Evolutionary conservation across 352 stramenopile species (phyloP).

Genomic region (Phytophthora lateralis): DNA sequence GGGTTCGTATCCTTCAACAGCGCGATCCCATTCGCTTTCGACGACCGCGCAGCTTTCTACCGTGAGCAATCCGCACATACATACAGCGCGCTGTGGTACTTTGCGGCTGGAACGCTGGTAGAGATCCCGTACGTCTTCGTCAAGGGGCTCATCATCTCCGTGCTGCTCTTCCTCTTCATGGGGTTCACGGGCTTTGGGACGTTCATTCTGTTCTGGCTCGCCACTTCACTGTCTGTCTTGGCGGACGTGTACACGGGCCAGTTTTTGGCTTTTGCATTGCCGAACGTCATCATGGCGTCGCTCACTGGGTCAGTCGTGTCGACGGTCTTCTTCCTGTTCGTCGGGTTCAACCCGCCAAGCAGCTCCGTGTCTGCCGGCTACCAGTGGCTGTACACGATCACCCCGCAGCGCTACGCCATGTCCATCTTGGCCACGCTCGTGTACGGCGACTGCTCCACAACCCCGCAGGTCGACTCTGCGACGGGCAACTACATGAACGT

Average conservation of each 20-base stretch:
- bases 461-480: neutral
- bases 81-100: conserved; percentile 67
- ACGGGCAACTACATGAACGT: conserved; percentile 8
- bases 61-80: conserved; percentile 77
- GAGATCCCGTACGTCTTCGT: conserved; percentile 23
- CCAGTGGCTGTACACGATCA: conserved; percentile 26
- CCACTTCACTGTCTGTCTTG: conserved; percentile 59
- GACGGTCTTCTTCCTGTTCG: conserved; percentile 55
- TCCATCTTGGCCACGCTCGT: conserved; percentile 10
- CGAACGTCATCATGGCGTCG: conserved; percentile 35
- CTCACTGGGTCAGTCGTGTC: conserved; percentile 40
- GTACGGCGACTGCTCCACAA: conserved; percentile 20
- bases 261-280: conserved; percentile 58
- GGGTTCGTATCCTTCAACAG: conserved; percentile 66
- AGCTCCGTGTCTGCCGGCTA: conserved; percentile 30
- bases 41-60: conserved; percentile 64
- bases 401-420: conserved; percentile 14
- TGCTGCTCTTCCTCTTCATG: conserved; percentile 39
- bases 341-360: conserved; percentile 46
- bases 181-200: conserved; percentile 44
- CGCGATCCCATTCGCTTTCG: conserved; percentile 64
- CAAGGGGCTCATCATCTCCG: conserved; percentile 14
- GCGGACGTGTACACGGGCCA: conserved; percentile 69
- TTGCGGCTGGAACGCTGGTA: conserved; percentile 27
- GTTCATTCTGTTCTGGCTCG: conserved; percentile 69